Evolutionary conservation across 2,329 filamentous ascomycete genomes (phyloP), one percentile per base, ranked within the genome.

Genomic region (Penicillium oxalicum): DNA sequence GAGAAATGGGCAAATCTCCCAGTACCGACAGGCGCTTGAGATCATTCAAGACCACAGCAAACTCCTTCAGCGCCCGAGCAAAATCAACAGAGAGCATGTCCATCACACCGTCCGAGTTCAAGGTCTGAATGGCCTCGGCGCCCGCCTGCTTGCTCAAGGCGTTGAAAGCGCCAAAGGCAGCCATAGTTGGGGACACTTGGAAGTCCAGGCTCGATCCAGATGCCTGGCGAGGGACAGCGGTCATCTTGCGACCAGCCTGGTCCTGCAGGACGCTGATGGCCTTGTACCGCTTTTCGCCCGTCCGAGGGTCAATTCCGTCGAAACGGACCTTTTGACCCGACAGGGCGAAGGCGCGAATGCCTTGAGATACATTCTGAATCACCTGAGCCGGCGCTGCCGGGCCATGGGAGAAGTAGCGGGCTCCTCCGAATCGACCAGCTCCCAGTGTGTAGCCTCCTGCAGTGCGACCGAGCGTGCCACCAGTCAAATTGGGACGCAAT

Each of bases 351-450:
- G 90, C 91, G 46, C 93, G 83, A 62, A 97, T 84, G 4, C 90
- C 93, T 59, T 90, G 84, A 9, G 89, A 95, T n/a, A 96, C 91
- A 70, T 95, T 95, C 68, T 93, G 87, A 44, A 97, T 81, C 40
- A 97, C 89, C 67, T 97, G 88, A 1, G 91, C 89, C 35, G 89
- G 90, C 6, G 85, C 82, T 8, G 88, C 86, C 1, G 91, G 89
- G 0, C 83, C 81, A 71, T 96, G 91, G 1, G 89, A 94, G 72
- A 97, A 97, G 74, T 91, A 91, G 57, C 91, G 81, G 25, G 84
- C 82, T 39, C 86, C 87, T 57, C 87, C 83, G 50, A 81, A 68
- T 40, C 83, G 78, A 29, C 84, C 85, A 43, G 83, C 81, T 28
- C 88, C 88, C 48, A 78, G 72, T 35, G 88, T 73, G 55, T 98